Base-by-base conservation (phyloP, 352 stramenopile species). In the Hyaloperonospora brassicae region DNA sequence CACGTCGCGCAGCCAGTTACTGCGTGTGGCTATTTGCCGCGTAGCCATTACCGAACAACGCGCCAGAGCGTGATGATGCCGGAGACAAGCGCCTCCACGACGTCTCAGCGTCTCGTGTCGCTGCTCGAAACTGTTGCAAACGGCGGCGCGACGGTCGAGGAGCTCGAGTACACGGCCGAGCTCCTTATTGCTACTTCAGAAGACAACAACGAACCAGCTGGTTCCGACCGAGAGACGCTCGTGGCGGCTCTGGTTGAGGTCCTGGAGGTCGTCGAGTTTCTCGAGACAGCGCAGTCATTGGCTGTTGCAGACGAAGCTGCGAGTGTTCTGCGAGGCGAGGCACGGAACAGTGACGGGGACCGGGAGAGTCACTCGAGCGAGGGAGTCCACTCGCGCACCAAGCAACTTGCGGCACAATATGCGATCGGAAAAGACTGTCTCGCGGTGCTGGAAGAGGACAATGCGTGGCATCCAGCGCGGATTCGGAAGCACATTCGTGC, bases 161-260 rank as follows among this genome's bases (percentile, higher is more conserved):
- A 87, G 59, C 40, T 89, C 13, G 78, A 86, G 47, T 93, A 80
- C 53, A 72, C 84, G 31, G 71, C 64, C 0, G 80, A 86, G 68
- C 60, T 89, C 24, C 43, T 92, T 44, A 51, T 86, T 2, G 79
- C 72, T 14, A 70, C 57, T 45, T 57, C 45, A 7, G 66, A 82
- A 22, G 77, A 87, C 17, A 17, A 17, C 17, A 17, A 17, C 13
- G 61, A 68, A 21, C 44, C 27, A 8, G 7, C 36, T 11, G 41
- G 22, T 47, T 44, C 47, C 1, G 54, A 73, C 34, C 45, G 55
- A 27, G 0, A 34, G 0, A 57, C 55, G 11, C 58, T 87, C 14
- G 55, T 59, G 17, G 23, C 38, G 22, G 31, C 53, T 4, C 58
- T 87, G 13, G 49, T 56, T 23, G 66, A 86, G 43, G 68, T 76